A percentile compares a stretch with the other conserved stretches of the same genome.
Evolutionary conservation across 257 asterid species (phyloP).

Genomic region (Solanum commersonii): DNA sequence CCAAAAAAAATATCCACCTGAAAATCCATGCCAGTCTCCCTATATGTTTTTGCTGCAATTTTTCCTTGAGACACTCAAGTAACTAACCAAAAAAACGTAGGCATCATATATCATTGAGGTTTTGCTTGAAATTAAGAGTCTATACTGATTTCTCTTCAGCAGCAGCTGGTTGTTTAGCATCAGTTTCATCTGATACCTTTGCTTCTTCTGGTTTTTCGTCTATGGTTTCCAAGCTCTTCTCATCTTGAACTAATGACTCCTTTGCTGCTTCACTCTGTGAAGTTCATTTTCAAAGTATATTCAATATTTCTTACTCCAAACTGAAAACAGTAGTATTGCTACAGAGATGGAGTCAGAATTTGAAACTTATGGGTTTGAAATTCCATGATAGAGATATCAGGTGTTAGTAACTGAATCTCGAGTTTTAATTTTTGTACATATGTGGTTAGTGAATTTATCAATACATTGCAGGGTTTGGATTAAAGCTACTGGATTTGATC

Average conservation of each 20-base stretch:
- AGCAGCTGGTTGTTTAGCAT: background rate
- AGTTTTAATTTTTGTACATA: background rate
- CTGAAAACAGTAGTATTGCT: background rate
- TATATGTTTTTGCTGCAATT: background rate
- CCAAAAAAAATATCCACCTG: background rate
- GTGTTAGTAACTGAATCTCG: background rate
- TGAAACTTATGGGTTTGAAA: background rate
- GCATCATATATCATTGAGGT: background rate
- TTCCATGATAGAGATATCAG: background rate
- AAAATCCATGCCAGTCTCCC: background rate
- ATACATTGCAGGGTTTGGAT: background rate
- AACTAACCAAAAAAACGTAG: background rate
- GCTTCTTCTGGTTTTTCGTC: conserved; percentile 1
- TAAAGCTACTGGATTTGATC: background rate
- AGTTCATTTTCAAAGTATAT: conserved; percentile 1
- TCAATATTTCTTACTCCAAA: background rate
- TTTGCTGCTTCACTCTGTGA: background rate
- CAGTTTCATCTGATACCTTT: background rate
- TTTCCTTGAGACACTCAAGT: background rate
- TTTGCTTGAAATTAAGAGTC: background rate
- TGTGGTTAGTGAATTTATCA: background rate
- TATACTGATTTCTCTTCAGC: background rate
- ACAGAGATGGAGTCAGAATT: background rate
- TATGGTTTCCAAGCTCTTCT: conserved; percentile 7
- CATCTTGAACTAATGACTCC: conserved; percentile 7